Evolutionary conservation across 352 stramenopile species (phyloP), one percentile per base, ranked within the genome.

Genomic region (Phytopythium kandeliae): DNA sequence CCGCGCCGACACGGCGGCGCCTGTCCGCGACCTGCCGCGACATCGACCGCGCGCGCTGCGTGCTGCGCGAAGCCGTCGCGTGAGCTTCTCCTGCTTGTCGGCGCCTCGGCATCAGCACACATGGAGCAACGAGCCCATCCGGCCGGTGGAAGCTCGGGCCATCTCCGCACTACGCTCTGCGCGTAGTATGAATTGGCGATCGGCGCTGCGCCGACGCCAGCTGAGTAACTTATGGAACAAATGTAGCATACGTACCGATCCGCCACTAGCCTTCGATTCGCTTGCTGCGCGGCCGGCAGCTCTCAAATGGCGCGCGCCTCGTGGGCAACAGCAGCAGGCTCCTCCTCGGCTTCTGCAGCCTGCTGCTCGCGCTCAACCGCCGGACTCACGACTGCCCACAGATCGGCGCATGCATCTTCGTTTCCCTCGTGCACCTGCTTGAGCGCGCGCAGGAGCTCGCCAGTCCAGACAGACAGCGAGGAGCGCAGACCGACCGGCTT

Each of bases 371-470:
- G 24, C n/a, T 52, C 49, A 25, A 67, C 71, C 15, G 62, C 60
- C 5, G 54, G 48, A 51, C 57, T 67, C n/a, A 86, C 50, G 0
- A 63, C 58, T 19, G 58, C 45, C 60, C 80, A 81, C 0, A 90
- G 58, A 37, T 86, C 76, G 2, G 67, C 62, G 22, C 64, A 80
- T 31, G 79, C 75, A 48, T 75, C 69, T 15, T 72, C 37, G 43
- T 74, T 30, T 22, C 68, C 70, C 0, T 69, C 53, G 44, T 75
- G 65, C 7, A 62, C 46, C 25, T 19, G 64, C 51, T 67, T 49
- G 35, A 90, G 50, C 13, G 72, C 62, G 43, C 54, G 51, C 22
- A 74, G 65, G 13, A 90, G 51, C 21, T 55, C 71, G 8, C 25
- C 42, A 1, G 60, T 77, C 74, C 78, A 85, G 35, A 65, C 44